Evolutionary conservation across 768 basidiomycete genomes (phyloP), one percentile per base, ranked within the genome.

Genomic region (Phaeotremella fagi): DNA sequence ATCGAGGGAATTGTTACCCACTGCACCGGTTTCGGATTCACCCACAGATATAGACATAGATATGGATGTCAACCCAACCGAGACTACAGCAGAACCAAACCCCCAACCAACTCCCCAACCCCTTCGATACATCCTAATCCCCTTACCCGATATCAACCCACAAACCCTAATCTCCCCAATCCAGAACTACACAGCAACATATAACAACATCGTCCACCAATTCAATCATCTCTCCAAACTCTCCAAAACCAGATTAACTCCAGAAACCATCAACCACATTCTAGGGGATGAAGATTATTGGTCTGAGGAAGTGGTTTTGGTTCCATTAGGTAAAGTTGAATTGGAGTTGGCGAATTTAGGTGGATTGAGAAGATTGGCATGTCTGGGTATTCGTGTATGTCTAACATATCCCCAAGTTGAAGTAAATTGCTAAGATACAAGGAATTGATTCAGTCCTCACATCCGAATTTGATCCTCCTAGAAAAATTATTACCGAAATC

Each of bases 131-230:
- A 62, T 74, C 35, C 36, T 72, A 45, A 55, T 71, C 27, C 71
- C 70, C 4, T 55, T 70, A n/a, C 42, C 54, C 3, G 64, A 64
- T 9, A 66, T 74, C 41, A 62, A 63, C 23, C 72, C 72, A 7
- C 61, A 45, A 24, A 50, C 62, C 1, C 59, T 74, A 9, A 67
- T 72, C 18, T 52, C 59, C 9, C 66, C 68, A 23, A 55, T 74
- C n/a, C 70, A 67, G 18, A 55, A 52, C 16, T 74, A 74, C 38
- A 66, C 63, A 43, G 63, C 67, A 4, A 72, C 66, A 1, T 70
- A 64, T 54, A 74, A 74, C 46, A 55, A 68, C n/a, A 46, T 72
- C 14, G 60, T 71, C 6, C 62, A 68, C 36, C 68, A 73, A 33
- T 63, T 59, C 44, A 42, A 36, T 1, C 62, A 71, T 33, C 41